A percentile compares a stretch with the other conserved stretches of the same genome.
phyloP scores from a whole-genome alignment of 2,329 filamentous ascomycete genomes.

The Cercospora sp. region DNA sequence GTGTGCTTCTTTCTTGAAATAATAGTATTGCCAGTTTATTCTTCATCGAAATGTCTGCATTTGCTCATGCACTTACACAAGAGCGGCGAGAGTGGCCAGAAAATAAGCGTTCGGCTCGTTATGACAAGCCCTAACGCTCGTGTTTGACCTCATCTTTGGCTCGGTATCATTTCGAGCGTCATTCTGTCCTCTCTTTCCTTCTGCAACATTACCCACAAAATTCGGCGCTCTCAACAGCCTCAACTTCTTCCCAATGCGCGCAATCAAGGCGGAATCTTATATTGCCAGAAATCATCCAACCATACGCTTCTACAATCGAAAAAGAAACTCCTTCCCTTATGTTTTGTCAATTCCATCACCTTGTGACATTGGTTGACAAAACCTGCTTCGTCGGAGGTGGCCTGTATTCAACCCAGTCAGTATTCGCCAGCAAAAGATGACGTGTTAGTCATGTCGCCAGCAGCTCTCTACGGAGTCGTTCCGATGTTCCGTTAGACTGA shows the following conservation, averaged over 20 bases:
- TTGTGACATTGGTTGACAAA: background rate
- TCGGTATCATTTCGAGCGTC: no score
- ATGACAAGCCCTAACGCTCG: background rate
- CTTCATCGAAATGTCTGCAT: background rate
- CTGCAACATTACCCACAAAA: no score
- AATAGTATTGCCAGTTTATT: background rate
- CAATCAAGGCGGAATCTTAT: background rate
- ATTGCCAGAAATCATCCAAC: constrained; percentile 1
- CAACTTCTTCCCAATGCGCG: no score
- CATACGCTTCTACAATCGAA: background rate
- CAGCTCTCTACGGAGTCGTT: no score
- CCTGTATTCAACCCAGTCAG: background rate
- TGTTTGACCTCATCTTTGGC: no score
- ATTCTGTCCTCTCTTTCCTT: no score
- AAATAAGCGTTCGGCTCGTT: background rate
- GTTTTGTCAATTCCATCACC: background rate
- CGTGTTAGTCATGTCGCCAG: no score
- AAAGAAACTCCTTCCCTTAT: background rate
- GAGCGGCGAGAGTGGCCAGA: background rate
- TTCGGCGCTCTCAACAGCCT: no score
- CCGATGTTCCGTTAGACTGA: no score
- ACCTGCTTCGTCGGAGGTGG: background rate
- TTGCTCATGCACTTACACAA: background rate
- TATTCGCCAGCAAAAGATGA: no score
- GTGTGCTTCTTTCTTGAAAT: background rate